Percentiles rank a stretch among this genome's conserved stretches.
Conservation (phyloP, 768 basidiomycete genomes). For the Leccinum longicurvipes region DNA sequence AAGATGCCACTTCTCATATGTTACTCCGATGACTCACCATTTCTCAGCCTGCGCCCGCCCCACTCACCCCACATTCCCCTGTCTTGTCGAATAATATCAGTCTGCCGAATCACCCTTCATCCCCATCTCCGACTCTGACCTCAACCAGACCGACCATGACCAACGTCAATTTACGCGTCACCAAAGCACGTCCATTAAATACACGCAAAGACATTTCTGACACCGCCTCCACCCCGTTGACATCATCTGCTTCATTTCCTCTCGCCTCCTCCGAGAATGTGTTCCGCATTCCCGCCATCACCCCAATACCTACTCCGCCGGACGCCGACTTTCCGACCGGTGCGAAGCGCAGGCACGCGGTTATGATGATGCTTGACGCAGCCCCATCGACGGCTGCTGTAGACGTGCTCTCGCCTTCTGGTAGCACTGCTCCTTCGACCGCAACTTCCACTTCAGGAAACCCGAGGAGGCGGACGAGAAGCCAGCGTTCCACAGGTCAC, state of each 20-base stretch:
- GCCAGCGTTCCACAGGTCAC: slow-evolving; percentile 37
- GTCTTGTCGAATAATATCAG: slow-evolving; percentile 19
- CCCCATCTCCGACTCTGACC: slow-evolving; percentile 30
- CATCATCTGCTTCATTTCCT: slow-evolving; percentile 19
- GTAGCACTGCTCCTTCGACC: slow-evolving; percentile 27
- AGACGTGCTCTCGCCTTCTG: slow-evolving; percentile 36
- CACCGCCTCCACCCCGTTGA: slow-evolving; percentile 7
- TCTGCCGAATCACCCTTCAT: slow-evolving; percentile 14
- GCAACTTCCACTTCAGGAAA: slow-evolving; percentile 26
- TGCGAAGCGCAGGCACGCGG: slow-evolving; percentile 71
- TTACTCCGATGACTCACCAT: slow-evolving; percentile 5
- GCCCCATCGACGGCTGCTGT: slow-evolving; percentile 38
- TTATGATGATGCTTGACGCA: slow-evolving; percentile 75
- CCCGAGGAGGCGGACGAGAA: slow-evolving; percentile 55
- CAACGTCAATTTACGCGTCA: slow-evolving; percentile 20
- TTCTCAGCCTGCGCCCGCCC: slow-evolving; percentile 17
- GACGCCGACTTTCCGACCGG: slow-evolving; percentile 45
- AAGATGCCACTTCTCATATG: slow-evolving; percentile 17
- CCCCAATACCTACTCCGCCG: slow-evolving; percentile 31
- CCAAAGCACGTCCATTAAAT: slow-evolving; percentile 28
- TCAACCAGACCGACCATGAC: slow-evolving; percentile 13
- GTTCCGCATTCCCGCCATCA: slow-evolving; percentile 25
- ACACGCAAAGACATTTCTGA: slow-evolving; percentile 30
- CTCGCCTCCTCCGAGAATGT: slow-evolving; percentile 29
- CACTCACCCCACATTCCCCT: slow-evolving; percentile 34